A percentile compares a stretch with the other conserved stretches of the same genome.
phyloP scores from a whole-genome alignment of 2,329 filamentous ascomycete genomes.

The Ophiostoma australiae region DNA sequence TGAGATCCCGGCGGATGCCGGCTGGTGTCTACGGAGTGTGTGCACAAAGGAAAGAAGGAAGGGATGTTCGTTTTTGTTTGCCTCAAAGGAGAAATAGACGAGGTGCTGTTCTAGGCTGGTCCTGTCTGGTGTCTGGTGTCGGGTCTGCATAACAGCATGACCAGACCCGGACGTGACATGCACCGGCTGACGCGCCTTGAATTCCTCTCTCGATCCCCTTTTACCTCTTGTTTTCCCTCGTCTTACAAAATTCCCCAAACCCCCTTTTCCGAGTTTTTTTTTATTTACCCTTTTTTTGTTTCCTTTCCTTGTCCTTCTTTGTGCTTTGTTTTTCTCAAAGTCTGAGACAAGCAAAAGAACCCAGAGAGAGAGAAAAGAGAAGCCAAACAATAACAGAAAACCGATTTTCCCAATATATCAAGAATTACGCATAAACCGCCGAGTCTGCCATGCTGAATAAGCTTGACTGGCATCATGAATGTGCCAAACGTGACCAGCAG shows the following conservation, averaged over 20 bases:
- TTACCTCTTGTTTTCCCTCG: slow-evolving; percentile 14
- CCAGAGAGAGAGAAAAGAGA: slow-evolving; percentile 14
- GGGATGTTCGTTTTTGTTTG: slow-evolving; percentile 23
- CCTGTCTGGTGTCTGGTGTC: slow-evolving; percentile 8
- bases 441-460: neutral
- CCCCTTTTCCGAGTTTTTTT: slow-evolving; percentile 16
- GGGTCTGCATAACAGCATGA: slow-evolving; percentile 19
- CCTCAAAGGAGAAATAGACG: slow-evolving; percentile 23
- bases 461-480: neutral
- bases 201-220: slow-evolving; percentile 19
- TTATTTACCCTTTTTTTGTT: slow-evolving; percentile 15
- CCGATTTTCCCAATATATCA: slow-evolving; percentile 12
- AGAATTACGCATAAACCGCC: neutral
- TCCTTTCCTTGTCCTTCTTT: slow-evolving; percentile 19
- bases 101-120: neutral
- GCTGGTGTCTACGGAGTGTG: slow-evolving; percentile 61
- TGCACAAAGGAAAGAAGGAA: slow-evolving; percentile 51
- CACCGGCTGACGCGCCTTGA: slow-evolving; percentile 13
- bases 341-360: slow-evolving; percentile 12
- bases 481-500: neutral
- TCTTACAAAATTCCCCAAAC: slow-evolving; percentile 23
- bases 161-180: slow-evolving; percentile 9
- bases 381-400: slow-evolving; percentile 15
- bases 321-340: slow-evolving; percentile 15
- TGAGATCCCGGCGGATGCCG: slow-evolving; percentile 43